Evolutionary conservation across 2,329 filamentous ascomycete species (phyloP), one percentile per base, ranked within the genome.

Genomic region (Paracamarosporium sp.): DNA sequence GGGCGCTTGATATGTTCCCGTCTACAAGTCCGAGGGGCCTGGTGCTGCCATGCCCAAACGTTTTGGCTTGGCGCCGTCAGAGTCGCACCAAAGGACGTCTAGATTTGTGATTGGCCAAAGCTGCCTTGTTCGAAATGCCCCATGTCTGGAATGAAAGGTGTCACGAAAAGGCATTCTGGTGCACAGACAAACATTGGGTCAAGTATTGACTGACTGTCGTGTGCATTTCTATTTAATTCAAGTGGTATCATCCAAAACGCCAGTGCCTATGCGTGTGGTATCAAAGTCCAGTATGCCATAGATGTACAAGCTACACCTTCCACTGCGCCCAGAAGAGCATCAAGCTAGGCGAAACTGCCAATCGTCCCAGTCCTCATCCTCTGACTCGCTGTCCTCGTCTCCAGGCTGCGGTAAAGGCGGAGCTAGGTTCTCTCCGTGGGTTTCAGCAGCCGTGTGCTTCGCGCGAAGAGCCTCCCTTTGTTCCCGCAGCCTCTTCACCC

Each of bases 401-500:
- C 67, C 59, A 3, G 46, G 24, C 15, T 55, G 36, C 4, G 60
- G 22, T 20, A 60, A 46, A 4, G 56, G 48, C 9, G 62, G 58
- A 28, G 54, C 54, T 30, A 51, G 28, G 12, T 56, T 43, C 38
- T 62, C 56, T 9, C 31, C 54, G 17, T 64, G 64, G 24, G 36
- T 53, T 8, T 63, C 53, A 2, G 52, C 50, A 22, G 60, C 59
- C 31, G 58, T 56, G 52, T 59, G 67, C 22, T 67, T 61, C 20
- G 50, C 63, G 20, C 78, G 71, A 30, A 83, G 61, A 4, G 74
- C 76, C 60, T 83, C 81, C 36, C 81, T 69, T 64, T 79, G 77
- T 61, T 81, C 79, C 12, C 79, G 76, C 40, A 83, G 62, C 63
- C 67, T 77, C 64, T 71, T 78, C 31, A 80, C 76, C 43, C 81